A percentile compares a stretch with the other conserved stretches of the same genome.
phyloP scores from a whole-genome alignment of 2,329 filamentous ascomycete genomes.

The Phaeophleospora eucalypticola region DNA sequence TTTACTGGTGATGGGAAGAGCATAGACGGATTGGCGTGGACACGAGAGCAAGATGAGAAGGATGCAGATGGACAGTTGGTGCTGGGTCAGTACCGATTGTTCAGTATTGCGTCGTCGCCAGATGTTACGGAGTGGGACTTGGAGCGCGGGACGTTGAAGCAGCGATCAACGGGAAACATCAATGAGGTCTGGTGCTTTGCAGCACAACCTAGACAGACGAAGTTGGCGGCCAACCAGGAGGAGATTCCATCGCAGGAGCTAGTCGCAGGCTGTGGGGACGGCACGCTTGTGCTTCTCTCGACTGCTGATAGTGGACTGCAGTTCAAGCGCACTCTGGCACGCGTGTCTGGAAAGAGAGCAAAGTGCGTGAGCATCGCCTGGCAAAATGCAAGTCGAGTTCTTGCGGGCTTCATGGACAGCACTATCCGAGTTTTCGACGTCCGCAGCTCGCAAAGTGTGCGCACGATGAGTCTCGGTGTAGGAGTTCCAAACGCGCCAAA shows the following conservation, averaged over 20 bases:
- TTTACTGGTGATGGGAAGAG: conserved; percentile 67
- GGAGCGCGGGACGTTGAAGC: conserved; percentile 68
- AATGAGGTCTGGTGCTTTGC: conserved; percentile 97
- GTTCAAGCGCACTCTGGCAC: conserved; percentile 71
- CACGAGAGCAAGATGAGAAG: conserved; percentile 73
- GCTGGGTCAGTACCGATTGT: conserved; percentile 74
- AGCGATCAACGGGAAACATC: conserved; percentile 85
- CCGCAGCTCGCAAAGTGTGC: conserved; percentile 67
- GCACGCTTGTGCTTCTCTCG: conserved; percentile 80
- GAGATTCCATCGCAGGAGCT: conserved; percentile 53
- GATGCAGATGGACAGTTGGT: conserved; percentile 58
- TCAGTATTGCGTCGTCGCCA: conserved; percentile 92
- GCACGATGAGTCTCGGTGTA: conserved; percentile 80
- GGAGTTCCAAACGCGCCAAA: conserved; percentile 73
- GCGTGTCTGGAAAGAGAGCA: conserved; percentile 76
- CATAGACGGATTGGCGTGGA: conserved; percentile 89
- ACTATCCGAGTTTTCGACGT: conserved; percentile 90
- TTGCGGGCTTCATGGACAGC: conserved; percentile 94
- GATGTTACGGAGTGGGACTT: conserved; percentile 95
- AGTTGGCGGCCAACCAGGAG: conserved; percentile 15
- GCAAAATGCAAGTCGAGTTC: conserved; percentile 74
- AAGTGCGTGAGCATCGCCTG: conserved; percentile 89
- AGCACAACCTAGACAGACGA: conserved; percentile 62
- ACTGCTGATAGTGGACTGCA: conserved; percentile 78
- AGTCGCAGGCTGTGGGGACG: conserved; percentile 85